Evolutionary conservation across 2,329 filamentous ascomycete genomes (phyloP).

Genomic region (Raffaelea deltoideospora): DNA sequence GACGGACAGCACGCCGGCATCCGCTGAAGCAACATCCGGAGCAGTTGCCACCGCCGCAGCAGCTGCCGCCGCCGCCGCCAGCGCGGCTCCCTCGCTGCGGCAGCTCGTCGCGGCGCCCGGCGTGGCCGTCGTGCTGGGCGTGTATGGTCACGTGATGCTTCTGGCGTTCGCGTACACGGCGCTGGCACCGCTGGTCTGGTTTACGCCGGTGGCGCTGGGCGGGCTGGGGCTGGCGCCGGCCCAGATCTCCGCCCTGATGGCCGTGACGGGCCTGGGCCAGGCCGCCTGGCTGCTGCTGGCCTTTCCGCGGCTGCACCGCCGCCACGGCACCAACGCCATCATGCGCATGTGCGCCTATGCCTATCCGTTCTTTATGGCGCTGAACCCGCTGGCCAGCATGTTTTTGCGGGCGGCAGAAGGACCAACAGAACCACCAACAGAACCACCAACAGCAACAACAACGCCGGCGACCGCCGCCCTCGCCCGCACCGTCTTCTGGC

Average conservation of each 20-base stretch:
- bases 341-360: conserved; percentile 38
- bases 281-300: conserved; percentile 54
- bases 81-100: conserved; percentile 22
- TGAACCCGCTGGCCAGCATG: conserved; percentile 37
- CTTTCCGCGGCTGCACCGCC: conserved; percentile 53
- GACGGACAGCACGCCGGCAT: neutral
- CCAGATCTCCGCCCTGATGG: conserved; percentile 53
- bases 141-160: conserved; percentile 51
- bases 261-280: conserved; percentile 48
- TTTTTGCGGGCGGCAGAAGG: conserved; percentile 38
- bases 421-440: too few relatives aligned
- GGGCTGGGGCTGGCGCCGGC: conserved; percentile 48
- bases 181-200: conserved; percentile 53
- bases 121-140: conserved; percentile 48
- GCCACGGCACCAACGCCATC: conserved; percentile 50
- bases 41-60: neutral
- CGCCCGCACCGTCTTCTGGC: conserved; percentile 39
- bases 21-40: neutral
- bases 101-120: conserved; percentile 47
- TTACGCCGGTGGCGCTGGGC: conserved; percentile 44
- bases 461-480: conserved; percentile 21
- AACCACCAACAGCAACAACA: too few relatives aligned
- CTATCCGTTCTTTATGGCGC: conserved; percentile 51
- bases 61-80: conserved; percentile 1
- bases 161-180: conserved; percentile 60